Evolutionary conservation across 2,329 filamentous ascomycete species (phyloP), one percentile per base, ranked within the genome.

Genomic region (Aaosphaeria pasadenensis): DNA sequence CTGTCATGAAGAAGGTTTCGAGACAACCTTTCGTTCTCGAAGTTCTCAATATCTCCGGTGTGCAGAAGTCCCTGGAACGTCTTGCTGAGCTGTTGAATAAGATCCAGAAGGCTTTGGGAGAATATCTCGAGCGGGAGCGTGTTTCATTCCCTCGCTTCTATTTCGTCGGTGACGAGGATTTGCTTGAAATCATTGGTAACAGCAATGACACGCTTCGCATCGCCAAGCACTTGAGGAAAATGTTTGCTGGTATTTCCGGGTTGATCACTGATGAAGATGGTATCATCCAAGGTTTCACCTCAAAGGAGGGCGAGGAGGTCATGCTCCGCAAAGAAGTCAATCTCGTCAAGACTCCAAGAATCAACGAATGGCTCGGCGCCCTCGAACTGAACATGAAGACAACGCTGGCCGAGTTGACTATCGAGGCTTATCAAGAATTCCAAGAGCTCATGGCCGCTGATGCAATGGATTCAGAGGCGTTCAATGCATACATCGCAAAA

Each of bases 1-100:
- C 90, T n/a, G 91, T 99, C 38, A 96, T 99, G 89, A 97, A 97
- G 77, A 99, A 97, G 71, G 94, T 97, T 40, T 92, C 95, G 74
- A 95, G 96, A 69, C 91, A 92, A 45, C 92, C 94, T 0, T 94
- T 91, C 60, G 90, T 99, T 5, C 82, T 99, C 41, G 95, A 99
- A 67, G 92, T 99, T 2, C 84, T 99, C 48, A 91, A 91, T 56
- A 99, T 99, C 49, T 88, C 91, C 7, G 94, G 94, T 42, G 91
- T 96, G 0, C 94, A 99, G 64, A 96, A 96, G 69, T 96, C 91
- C 2, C 75, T 99, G 5, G 95, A 99, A 74, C 87, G 94, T 58
- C 79, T 99, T 45, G 92, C 92, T n/a, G 94, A 99, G 67, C 79
- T 97, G 58, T 81, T 99, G 48, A 95, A 96, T 82, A 97, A 97